Evolutionary conservation across 1,284 basidiomycete genomes (phyloP).

Genomic region (Malassezia restricta): DNA sequence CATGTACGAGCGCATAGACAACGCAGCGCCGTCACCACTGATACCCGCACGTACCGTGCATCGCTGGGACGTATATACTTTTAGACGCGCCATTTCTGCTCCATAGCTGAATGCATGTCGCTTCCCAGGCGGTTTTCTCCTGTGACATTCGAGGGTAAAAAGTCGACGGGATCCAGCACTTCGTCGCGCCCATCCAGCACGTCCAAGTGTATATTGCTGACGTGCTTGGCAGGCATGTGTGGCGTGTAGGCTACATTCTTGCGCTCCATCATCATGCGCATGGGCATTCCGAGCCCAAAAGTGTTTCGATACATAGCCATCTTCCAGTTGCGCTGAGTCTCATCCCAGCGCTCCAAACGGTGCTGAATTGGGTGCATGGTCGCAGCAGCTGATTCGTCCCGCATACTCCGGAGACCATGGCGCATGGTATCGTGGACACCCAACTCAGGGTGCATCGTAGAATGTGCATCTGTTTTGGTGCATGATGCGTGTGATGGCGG

Average conservation of each 20-base stretch:
- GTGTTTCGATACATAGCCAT: constrained; percentile 72
- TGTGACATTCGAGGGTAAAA: constrained; percentile 27
- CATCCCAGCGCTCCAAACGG: constrained; percentile 58
- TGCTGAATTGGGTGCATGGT: constrained; percentile 37
- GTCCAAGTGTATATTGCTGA: constrained; percentile 38
- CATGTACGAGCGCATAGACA: constrained; percentile 26
- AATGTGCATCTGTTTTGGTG: constrained; percentile 15
- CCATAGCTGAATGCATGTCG: constrained; percentile 27
- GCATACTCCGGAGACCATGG: constrained; percentile 29
- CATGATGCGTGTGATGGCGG: constrained; percentile 19
- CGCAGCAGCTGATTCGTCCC: constrained; percentile 23
- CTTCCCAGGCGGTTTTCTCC: not conserved
- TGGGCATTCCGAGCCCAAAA: constrained; percentile 74
- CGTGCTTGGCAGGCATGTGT: constrained; percentile 20
- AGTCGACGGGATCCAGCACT: constrained; percentile 35
- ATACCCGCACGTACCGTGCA: constrained; percentile 7
- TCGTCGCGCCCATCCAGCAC: constrained; percentile 43
- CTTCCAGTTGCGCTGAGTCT: constrained; percentile 75
- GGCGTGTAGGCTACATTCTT: constrained; percentile 57
- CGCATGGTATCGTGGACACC: constrained; percentile 43
- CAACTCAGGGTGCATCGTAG: constrained; percentile 31
- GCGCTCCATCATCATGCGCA: constrained; percentile 83
- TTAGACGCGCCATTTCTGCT: constrained; percentile 21
- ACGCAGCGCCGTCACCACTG: not conserved
- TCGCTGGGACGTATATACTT: constrained; percentile 5